Evolutionary conservation across 2,329 filamentous ascomycete genomes (phyloP).

Genomic region (Gaeumannomyces tritici): DNA sequence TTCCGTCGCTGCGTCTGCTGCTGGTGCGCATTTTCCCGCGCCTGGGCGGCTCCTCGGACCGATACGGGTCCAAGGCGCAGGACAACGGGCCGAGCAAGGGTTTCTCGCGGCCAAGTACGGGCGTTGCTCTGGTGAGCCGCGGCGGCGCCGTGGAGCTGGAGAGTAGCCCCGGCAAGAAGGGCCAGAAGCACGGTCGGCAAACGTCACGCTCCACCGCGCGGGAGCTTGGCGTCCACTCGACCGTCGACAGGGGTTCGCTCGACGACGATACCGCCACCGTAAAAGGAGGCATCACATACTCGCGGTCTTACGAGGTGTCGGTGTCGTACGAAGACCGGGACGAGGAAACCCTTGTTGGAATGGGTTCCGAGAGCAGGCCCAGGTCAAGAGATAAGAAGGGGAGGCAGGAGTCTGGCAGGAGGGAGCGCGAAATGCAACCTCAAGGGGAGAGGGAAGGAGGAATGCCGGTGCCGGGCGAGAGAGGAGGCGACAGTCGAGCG

Average conservation of each 20-base stretch:
- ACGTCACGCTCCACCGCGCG: neutral
- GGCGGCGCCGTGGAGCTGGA: neutral
- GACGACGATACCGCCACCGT: conserved; percentile 4
- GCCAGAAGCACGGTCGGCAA: neutral
- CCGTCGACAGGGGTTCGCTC: neutral
- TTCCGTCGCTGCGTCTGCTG: conserved; percentile 20
- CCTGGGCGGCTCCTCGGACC: conserved; percentile 7
- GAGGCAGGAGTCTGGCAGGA: neutral
- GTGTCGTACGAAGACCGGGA: conserved; percentile 11
- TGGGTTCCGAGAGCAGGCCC: neutral
- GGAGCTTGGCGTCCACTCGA: neutral
- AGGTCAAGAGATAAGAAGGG: neutral
- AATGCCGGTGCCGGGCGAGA: neutral
- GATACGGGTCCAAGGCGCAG: neutral
- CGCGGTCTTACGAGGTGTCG: conserved; percentile 9
- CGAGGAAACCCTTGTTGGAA: conserved; percentile 10
- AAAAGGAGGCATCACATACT: conserved; percentile 8
- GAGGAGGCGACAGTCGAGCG: neutral
- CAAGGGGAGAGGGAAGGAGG: neutral
- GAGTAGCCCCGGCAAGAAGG: neutral
- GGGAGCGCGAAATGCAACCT: neutral
- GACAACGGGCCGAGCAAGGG: neutral
- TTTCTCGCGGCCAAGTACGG: neutral
- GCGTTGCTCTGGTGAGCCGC: neutral
- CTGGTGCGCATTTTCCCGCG: conserved; percentile 18